Evolutionary conservation across 1,139 yeast genomes (phyloP), one percentile per base, ranked within the genome.

Genomic region (Geotrichum bryndzae): DNA sequence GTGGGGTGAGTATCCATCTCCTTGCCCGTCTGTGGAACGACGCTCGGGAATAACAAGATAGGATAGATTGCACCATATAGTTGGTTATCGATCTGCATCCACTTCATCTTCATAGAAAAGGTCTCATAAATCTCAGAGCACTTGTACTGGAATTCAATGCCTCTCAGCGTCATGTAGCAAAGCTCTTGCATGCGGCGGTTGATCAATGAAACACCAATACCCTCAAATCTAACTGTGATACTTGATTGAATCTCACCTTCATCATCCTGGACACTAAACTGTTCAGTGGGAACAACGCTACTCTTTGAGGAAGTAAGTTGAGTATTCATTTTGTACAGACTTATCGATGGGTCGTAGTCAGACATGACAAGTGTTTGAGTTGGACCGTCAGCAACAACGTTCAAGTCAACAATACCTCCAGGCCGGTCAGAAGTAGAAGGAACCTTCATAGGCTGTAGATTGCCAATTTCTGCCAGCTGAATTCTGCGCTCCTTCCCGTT

Each of bases 361-460:
- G 96, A 84, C 7, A 94, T 86, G 1, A 91, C 87, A 67, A 94
- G 80, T 0, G 96, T 87, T 72, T 91, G 97, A 0, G 94, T 86
- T 0, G 97, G 96, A 0, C 98, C 99, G 77, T 94, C 98, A 0
- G 98, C 99, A 56, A 91, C 87, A 51, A 94, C 98, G 72, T 91
- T 90, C 69, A 94, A 78, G 70, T 92, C 98, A 41, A 90, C 92
- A 60, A 85, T 83, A 1, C 78, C 75, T 11, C 62, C 71, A 1
- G 74, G 73, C 13, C 77, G 79, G 7, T 74, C 74, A 5, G 76
- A 73, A 0, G 81, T 77, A 15, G 57, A 54, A 11, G 73, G 72
- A 53, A 74, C 65, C 68, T 90, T 83, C 84, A 94, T 90, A 1
- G 98, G 98, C 63, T 86, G 86, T 65, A 91, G 78, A 65, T 87